Base-by-base conservation (phyloP, 2,329 filamentous ascomycete species). In the Lanzia echinophila region DNA sequence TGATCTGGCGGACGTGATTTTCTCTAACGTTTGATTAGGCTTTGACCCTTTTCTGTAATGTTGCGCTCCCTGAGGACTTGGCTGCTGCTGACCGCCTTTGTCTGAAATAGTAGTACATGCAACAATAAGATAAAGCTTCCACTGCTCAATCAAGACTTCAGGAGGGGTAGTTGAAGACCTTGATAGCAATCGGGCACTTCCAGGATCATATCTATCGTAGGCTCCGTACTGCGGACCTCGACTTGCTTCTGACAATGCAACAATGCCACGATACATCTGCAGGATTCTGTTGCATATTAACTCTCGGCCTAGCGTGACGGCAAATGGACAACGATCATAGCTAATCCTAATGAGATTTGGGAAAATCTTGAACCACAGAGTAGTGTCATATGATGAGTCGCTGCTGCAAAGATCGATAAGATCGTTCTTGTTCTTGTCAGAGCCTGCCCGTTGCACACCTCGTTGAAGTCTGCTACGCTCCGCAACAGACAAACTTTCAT, bases 361-460 rank as follows among this genome's bases (percentile, higher is more conserved):
- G 65, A 99, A 99, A 17, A 97, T 86, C 67, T 97, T 99, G 72
- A 94, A 95, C 94, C 94, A 99, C 12, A 99, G 73, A 0, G 91
- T 95, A 2, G 90, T 86, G 67, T 99, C 94, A 65, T 97, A 96
- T 0, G 90, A 90, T 24, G 94, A 84, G 62, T 97, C 94, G 71
- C 94, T 97, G 62, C 90, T 92, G 71, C 94, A 97, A 22, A 99
- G 80, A 67, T 97, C 92, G 33, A 97, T 87, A 17, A 99, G 74
- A 2, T 90, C 92, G 58, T 89, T 91, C 63, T 91, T 86, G 45
- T 84, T 84, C 19, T 46, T 53, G 12, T 33, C 50, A 44, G 85
- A 84, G 62, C 90, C 89, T 65, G 84, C 88, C 67, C 87, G 90
- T 62, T 90, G 85, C 69, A 96, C 86, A 8, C 92, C 92, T 58